phyloP scores from a whole-genome alignment of 441 rosid genomes.

The Croton laevigatus region DNA sequence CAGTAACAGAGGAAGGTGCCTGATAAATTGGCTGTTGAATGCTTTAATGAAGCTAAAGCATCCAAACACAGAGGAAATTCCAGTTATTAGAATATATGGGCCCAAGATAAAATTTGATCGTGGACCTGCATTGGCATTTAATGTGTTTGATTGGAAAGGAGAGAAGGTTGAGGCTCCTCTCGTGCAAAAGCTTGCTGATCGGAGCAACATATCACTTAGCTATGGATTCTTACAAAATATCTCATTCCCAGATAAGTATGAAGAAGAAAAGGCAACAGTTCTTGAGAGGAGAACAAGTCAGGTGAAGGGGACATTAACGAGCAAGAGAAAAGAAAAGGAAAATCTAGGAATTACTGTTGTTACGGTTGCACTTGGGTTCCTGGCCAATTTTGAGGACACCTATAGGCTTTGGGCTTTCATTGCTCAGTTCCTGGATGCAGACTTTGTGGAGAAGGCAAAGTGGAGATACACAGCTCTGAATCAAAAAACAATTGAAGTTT shows the following conservation, averaged over 20 bases:
- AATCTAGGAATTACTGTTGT: conserved; percentile 58
- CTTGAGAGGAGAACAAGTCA: conserved; percentile 44
- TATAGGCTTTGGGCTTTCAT: conserved; percentile 81
- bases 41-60: conserved; percentile 78
- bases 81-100: conserved; percentile 72
- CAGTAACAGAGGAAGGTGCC: conserved; percentile 68
- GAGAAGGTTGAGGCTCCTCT: conserved; percentile 70
- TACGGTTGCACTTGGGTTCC: conserved; percentile 74
- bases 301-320: conserved; percentile 21
- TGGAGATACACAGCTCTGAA: conserved; percentile 71
- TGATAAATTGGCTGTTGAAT: conserved; percentile 83
- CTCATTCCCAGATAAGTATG: conserved; percentile 55
- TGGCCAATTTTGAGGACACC: conserved; percentile 71
- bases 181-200: conserved; percentile 88
- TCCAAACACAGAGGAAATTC: conserved; percentile 46
- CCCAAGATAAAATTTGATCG: conserved; percentile 79
- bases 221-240: conserved; percentile 65
- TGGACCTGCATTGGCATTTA: conserved; percentile 87
- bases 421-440: conserved; percentile 85
- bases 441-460: conserved; percentile 79
- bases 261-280: conserved; percentile 48
- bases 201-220: conserved; percentile 67
- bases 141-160: conserved; percentile 80
- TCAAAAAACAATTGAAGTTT: conserved; percentile 60
- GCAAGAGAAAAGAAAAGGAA: conserved; percentile 34